Evolutionary conservation across 805 yeast species (phyloP).

Genomic region (Allodekkera sacchari): DNA sequence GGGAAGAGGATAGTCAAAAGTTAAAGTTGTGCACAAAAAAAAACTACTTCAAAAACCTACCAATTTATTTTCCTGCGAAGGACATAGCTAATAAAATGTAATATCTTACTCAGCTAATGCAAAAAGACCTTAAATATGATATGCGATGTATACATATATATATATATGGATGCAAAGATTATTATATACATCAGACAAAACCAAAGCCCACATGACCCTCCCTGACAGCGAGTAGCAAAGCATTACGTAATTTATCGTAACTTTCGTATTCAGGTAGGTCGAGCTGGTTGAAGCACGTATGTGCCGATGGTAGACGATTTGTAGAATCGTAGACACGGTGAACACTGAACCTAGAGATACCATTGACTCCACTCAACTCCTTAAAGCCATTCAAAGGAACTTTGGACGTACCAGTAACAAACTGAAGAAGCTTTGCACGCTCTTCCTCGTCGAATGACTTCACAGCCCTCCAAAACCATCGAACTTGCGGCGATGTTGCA

Average conservation of each 20-base stretch:
- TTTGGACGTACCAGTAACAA: conserved; percentile 94
- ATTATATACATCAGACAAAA: too few species aligned
- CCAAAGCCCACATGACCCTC: conserved; percentile 98
- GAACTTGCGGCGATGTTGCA: conserved; percentile 75
- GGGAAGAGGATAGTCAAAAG: too few species aligned
- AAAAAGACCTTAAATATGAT: too few species aligned
- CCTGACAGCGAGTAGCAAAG: conserved; percentile 74
- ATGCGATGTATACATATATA: too few species aligned
- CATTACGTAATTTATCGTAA: conserved; percentile 76
- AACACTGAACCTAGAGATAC: conserved; percentile 77
- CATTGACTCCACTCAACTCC: conserved; percentile 81
- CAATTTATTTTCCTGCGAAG: too few species aligned
- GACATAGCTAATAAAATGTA: too few species aligned
- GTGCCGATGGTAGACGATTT: conserved; percentile 89
- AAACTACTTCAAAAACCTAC: too few species aligned
- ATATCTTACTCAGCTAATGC: too few species aligned
- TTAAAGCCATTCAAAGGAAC: conserved; percentile 94
- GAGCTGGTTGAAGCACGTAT: conserved; percentile 93
- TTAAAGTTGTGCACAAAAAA: too few species aligned
- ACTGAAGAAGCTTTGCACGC: conserved; percentile 86
- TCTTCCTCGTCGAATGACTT: conserved; percentile 90
- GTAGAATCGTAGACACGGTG: conserved; percentile 82
- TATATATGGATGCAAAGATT: too few species aligned
- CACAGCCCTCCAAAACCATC: conserved; percentile 98
- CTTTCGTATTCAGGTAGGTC: conserved; percentile 89